Percentiles rank a stretch among this genome's conserved stretches.
Conservation (phyloP, 345 rosid genomes). For the Linum usitatissimum region DNA sequence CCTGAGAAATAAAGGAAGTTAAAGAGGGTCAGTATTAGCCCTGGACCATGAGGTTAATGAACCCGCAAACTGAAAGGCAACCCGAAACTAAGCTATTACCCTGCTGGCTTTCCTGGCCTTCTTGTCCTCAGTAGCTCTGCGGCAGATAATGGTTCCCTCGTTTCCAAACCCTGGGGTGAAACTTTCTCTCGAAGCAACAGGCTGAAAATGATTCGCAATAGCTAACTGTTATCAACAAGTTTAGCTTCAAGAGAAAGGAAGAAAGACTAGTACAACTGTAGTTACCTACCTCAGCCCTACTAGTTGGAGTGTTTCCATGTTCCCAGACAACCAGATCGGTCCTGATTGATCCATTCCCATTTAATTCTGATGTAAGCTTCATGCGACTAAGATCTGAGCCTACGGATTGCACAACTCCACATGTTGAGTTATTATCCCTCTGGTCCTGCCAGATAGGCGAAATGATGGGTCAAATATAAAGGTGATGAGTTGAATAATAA, state of each 20-base stretch:
- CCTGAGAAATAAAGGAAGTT: conserved; percentile 31
- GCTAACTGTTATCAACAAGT: no score
- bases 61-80: no score
- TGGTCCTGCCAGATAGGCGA: conserved; percentile 38
- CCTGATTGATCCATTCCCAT: conserved; percentile 39
- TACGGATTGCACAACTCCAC: conserved; percentile 72
- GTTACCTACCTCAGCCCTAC: conserved; percentile 51
- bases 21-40: no score
- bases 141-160: conserved; percentile 15
- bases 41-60: no score
- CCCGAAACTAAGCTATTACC: conserved; percentile 26
- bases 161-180: conserved; percentile 37
- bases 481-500: no score
- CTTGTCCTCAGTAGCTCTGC: conserved; percentile 55
- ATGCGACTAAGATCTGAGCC: conserved; percentile 95
- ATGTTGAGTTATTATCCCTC: conserved; percentile 51
- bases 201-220: conserved; percentile 25
- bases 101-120: conserved; percentile 74
- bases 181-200: conserved; percentile 81
- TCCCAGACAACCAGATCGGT: conserved; percentile 50
- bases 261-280: no score
- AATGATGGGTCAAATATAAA: neutral
- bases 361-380: conserved; percentile 42
- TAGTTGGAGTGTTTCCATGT: conserved; percentile 54
- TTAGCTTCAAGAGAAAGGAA: no score